Percentiles rank a stretch among this genome's conserved stretches.
Evolutionary conservation across 352 stramenopile species (phyloP).

Genomic region (Globisporangium canariense): DNA sequence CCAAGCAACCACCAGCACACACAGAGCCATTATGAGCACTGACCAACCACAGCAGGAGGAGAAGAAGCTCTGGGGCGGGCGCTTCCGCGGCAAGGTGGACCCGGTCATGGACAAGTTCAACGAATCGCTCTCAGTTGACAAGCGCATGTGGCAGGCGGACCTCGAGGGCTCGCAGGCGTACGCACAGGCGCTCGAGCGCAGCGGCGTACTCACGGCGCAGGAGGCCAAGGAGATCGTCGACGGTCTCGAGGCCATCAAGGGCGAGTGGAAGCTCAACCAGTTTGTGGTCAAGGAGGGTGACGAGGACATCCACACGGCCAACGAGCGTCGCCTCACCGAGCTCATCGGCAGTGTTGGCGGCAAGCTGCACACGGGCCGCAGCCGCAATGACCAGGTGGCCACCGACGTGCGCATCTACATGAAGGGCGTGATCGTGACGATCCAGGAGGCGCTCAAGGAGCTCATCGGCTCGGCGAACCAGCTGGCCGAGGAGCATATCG

Average conservation of each 20-base stretch:
- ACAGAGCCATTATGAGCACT: constrained; percentile 22
- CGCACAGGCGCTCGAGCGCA: constrained; percentile 84
- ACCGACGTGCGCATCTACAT: constrained; percentile 97
- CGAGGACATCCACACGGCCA: constrained; percentile 99
- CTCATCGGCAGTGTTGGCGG: constrained; percentile 94
- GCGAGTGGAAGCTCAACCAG: constrained; percentile 81
- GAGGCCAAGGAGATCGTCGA: constrained; percentile 85
- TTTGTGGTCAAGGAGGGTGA: constrained; percentile 93
- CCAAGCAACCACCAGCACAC: neutral
- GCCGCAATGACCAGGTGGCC: constrained; percentile 97
- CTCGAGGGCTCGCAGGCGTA: constrained; percentile 96
- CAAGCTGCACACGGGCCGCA: constrained; percentile 96
- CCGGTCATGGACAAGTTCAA: constrained; percentile 99
- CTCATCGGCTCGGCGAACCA: constrained; percentile 88
- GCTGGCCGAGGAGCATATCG: constrained; percentile 89
- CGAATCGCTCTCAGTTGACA: constrained; percentile 96
- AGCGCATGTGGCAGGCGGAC: constrained; percentile 97
- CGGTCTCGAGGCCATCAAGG: constrained; percentile 83
- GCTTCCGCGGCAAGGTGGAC: constrained; percentile 95
- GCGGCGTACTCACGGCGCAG: constrained; percentile 91
- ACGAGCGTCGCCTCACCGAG: constrained; percentile 97
- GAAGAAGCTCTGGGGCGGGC: constrained; percentile 89
- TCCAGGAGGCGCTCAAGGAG: constrained; percentile 86
- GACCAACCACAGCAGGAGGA: constrained; percentile 29
- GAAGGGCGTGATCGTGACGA: constrained; percentile 60